Base-by-base conservation (phyloP, 495 filamentous ascomycete genomes). In the Pseudoneurospora amorphoporcata region DNA sequence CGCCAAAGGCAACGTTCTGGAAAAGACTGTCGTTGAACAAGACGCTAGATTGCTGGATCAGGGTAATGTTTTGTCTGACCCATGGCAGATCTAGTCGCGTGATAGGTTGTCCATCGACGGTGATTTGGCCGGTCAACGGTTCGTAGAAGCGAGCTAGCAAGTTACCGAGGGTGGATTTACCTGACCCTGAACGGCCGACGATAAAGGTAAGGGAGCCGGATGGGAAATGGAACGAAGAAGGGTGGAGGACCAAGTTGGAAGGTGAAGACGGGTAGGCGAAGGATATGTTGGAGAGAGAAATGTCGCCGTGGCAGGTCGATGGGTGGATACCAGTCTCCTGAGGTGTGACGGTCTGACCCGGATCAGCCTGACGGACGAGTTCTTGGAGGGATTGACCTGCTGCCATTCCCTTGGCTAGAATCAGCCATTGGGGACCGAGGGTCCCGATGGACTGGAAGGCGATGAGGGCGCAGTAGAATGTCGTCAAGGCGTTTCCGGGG, bases 151-250 rank as follows among this genome's bases (percentile, higher is more conserved):
- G 86, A 69, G 93, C 81, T 3, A 99, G 83, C 3, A 99, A 81
- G 76, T 93, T 94, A 3, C 90, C 89, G 9, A 99, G 77, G 0
- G 95, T 98, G 77, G 92, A 97, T 79, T 99, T 99, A 0, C 95
- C 95, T 14, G 94, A 97, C 2, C 95, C 95, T 75, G 94, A 97
- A 70, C 86, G 86, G 3, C 95, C 95, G 70, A 98, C 87, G 8
- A 99, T 84, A 74, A 96, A 98, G 4, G 89, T 93, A 6, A 91
- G 90, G 76, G 91, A 83, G 0, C 91, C 89, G 0, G 91, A 84
- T 2, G 88, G 87, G 73, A 98, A 97, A 73, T 85, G 86, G 65
- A 97, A 87, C 17, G 81, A 84, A 2, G 81, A 83, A 0, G 74
- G 79, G 0, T 87, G 80, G 8, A 98, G 84, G 29, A 90, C 91